Base-by-base conservation (phyloP, 1,139 yeast genomes). In the Nadsonia commutata region DNA sequence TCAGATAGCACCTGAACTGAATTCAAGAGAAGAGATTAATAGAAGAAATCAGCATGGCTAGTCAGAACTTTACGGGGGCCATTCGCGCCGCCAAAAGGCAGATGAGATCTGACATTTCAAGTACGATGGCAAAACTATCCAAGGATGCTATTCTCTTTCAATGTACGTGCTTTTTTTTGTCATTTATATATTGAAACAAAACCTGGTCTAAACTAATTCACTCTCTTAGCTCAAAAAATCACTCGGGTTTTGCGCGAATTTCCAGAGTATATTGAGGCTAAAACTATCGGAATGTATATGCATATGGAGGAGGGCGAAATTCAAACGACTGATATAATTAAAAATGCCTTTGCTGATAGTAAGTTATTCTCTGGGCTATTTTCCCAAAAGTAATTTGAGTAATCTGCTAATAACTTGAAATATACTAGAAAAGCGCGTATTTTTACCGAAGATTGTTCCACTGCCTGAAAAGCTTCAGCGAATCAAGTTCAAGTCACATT, bases 221-320 rank as follows among this genome's bases (percentile, higher is more conserved):
- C 4, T 8, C n/a, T 11, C n/a, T 11, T 13, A 27, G 33, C 33
- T 27, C n/a, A 11, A 9, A 27, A 3, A 4, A 27, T 27, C 16
- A 27, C 16, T 27, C 5, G n/a, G n/a, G 8, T 16, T 8, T 27
- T 78, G n/a, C 42, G 61, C 6, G 38, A 48, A 1, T 56, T 66
- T 36, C 65, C 67, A 0, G 62, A 57, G 39, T 76, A 76, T 51
- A 49, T 58, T 41, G 43, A 52, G 1, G 74, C 85, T 1, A 53
- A 54, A n/a, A 65, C 58, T 9, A 59, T 83, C 1, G 93, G 78
- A 0, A 54, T 79, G 27, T 82, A 72, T 52, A 72, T 81, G 77
- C 76, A 71, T 56, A 76, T 82, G 82, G 79, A 77, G 1, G 52
- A 60, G 20, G 68, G 73, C 49, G 94, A 83, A 55, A 62, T 78